Percentiles rank a stretch among this genome's conserved stretches.
phyloP scores from a whole-genome alignment of 169 alveolate species.

The Gregarina niphandrodes region DNA sequence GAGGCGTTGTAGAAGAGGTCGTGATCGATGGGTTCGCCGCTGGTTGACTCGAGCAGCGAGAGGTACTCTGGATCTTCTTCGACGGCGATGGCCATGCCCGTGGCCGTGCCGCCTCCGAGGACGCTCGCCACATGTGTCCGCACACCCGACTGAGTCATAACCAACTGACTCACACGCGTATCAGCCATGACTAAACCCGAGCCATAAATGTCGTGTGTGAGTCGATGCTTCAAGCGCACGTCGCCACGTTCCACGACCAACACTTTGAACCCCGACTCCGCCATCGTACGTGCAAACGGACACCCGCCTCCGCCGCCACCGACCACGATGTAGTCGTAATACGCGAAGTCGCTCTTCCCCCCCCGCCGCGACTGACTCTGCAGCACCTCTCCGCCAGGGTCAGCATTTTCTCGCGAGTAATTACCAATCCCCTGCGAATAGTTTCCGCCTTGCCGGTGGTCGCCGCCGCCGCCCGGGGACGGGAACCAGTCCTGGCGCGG shows the following conservation, averaged over 20 bases:
- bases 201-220: not conserved
- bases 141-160: constrained; percentile 27
- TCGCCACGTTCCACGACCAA: not conserved
- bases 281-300: constrained; percentile 30
- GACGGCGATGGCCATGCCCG: constrained; percentile 30
- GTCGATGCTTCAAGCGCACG: not conserved
- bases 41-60: too few species aligned
- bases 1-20: too few species aligned
- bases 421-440: too few species aligned
- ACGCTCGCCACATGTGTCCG: constrained; percentile 28
- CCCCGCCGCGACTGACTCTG: too few species aligned
- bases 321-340: constrained; percentile 24
- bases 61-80: constrained; percentile 17
- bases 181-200: constrained; percentile 10
- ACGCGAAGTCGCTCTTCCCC: too few species aligned
- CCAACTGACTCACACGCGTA: constrained; percentile 11
- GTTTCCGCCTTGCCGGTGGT: too few species aligned
- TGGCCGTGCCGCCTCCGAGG: constrained; percentile 35
- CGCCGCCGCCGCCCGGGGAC: too few species aligned
- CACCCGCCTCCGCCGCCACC: constrained; percentile 40
- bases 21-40: too few species aligned
- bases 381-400: too few species aligned
- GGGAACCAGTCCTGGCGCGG: too few species aligned
- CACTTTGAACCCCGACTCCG: constrained; percentile 11
- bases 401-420: too few species aligned